Evolutionary conservation across 257 asterid species (phyloP).

Genomic region (Anisodus tanguticus): DNA sequence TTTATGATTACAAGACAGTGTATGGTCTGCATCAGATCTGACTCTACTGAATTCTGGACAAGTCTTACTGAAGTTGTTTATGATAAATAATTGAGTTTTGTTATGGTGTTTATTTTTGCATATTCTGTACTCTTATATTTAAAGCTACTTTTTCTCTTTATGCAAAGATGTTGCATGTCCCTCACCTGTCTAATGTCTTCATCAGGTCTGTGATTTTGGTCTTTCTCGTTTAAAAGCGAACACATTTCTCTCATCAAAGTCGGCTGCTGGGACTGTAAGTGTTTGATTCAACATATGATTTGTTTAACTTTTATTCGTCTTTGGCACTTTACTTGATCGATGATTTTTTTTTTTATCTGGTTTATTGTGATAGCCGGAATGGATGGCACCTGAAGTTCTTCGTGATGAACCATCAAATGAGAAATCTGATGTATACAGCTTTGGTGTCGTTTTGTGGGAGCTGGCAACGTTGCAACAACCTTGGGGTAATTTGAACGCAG

Average conservation of each 20-base stretch:
- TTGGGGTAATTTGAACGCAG: constrained; percentile 85
- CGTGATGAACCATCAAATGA: constrained; percentile 97
- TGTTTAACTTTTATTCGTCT: constrained; percentile 18
- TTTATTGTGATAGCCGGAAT: constrained; percentile 75
- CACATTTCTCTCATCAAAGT: constrained; percentile 94
- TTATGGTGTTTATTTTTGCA: neutral
- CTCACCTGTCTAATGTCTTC: constrained; percentile 31
- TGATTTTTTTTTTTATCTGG: neutral
- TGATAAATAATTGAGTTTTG: neutral
- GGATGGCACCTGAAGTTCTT: constrained; percentile 99
- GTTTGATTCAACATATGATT: constrained; percentile 2
- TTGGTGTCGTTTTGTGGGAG: constrained; percentile 98
- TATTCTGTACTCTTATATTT: neutral
- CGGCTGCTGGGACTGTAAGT: constrained; percentile 99
- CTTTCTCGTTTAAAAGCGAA: constrained; percentile 93
- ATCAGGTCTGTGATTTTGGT: constrained; percentile 96
- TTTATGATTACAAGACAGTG: neutral
- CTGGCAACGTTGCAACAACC: constrained; percentile 86
- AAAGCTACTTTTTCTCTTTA: neutral
- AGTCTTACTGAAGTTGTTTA: neutral
- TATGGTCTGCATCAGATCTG: neutral
- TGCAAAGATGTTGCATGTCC: constrained; percentile 17
- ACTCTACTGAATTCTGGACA: too few species aligned
- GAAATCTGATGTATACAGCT: constrained; percentile 93
- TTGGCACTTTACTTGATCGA: constrained; percentile 26